phyloP scores from a whole-genome alignment of 2,329 filamentous ascomycete species.

The Colletotrichum brevisporum region DNA sequence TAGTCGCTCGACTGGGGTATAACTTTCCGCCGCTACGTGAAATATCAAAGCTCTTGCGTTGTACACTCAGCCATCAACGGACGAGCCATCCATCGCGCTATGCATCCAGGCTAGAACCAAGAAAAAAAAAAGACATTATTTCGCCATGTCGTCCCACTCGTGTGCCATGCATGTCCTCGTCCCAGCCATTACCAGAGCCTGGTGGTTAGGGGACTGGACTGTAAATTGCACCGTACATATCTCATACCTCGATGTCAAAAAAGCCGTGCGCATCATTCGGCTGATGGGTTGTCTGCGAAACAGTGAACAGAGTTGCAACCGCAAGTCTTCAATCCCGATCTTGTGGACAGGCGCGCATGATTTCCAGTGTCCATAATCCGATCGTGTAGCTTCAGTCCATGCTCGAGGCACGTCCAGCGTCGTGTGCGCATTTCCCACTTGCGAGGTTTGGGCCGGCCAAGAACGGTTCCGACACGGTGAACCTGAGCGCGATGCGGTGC shows the following conservation, averaged over 20 bases:
- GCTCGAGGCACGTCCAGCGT: too few relatives aligned
- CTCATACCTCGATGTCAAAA: conserved; percentile 41
- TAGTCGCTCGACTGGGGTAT: conserved; percentile 55
- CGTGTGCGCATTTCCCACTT: too few relatives aligned
- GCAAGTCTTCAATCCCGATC: too few relatives aligned
- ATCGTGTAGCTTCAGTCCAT: too few relatives aligned
- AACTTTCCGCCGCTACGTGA: conserved; percentile 46
- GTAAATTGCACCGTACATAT: conserved; percentile 39
- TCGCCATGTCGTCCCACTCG: conserved; percentile 35
- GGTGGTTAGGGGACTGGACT: conserved; percentile 13
- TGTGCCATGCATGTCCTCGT: conserved; percentile 38
- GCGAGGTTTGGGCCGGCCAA: too few relatives aligned
- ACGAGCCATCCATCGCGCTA: conserved; percentile 40
- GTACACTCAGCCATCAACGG: conserved; percentile 45
- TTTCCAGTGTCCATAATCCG: too few relatives aligned
- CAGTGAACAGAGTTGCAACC: not conserved
- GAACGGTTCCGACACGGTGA: too few relatives aligned
- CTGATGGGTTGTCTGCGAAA: conserved; percentile 12
- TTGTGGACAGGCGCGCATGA: too few relatives aligned
- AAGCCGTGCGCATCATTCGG: conserved; percentile 13
- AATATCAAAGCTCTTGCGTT: conserved; percentile 48
- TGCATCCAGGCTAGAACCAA: conserved; percentile 44
- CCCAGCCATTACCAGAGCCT: conserved; percentile 6
- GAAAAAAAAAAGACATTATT: conserved; percentile 29
- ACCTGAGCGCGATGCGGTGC: too few relatives aligned